Base-by-base conservation (phyloP, 176 grass and related monocot species). In the Stipa capillata region DNA sequence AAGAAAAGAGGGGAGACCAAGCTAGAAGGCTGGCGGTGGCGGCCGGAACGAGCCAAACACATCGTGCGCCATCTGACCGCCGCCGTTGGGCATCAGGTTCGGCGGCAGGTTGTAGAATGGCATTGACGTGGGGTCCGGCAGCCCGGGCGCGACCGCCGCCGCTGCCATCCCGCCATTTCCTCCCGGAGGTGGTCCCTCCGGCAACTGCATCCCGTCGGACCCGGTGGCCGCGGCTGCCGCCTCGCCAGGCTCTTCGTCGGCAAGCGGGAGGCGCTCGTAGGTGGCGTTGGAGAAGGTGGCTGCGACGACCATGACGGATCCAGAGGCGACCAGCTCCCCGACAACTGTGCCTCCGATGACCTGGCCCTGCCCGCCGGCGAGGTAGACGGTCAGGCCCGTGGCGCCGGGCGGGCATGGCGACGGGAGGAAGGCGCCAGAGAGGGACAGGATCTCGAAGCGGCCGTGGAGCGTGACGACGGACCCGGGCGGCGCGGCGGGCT, bases 391-490 rank as follows among this genome's bases (percentile, higher is more conserved):
- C 39, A 94, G 87, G 49, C 88, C 88, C 0, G 85, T 91, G 8
- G 85, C 85, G 4, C 88, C 92, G 0, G 88, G 92, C 43, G 75
- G 92, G 65, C 88, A 94, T 1, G 88, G 88, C 16, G 92, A 72
- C 0, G 92, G 91, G 6, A 94, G 88, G 27, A 94, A 94, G 20
- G 92, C 88, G 23, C 92, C 92, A 0, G 92, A 90, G 10, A 94
- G 77, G 32, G 88, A 94, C 11, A 94, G 85, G 82, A 94, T 94
- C 83, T 94, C 92, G 84, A 94, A 94, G 33, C 92, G 82, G 54
- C 92, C 92, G 23, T 86, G 92, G 16, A 94, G 88, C 18, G 91
- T 88, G 36, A 87, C 88, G 29, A 90, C 88, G 16, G 87, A 72
- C 2, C 87, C 87, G 0, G 82, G 84, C 6, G 88, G 91, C 1